A percentile compares a stretch with the other conserved stretches of the same genome.
Evolutionary conservation across 805 yeast species (phyloP).

Genomic region (Wickerhamiella lipophila): DNA sequence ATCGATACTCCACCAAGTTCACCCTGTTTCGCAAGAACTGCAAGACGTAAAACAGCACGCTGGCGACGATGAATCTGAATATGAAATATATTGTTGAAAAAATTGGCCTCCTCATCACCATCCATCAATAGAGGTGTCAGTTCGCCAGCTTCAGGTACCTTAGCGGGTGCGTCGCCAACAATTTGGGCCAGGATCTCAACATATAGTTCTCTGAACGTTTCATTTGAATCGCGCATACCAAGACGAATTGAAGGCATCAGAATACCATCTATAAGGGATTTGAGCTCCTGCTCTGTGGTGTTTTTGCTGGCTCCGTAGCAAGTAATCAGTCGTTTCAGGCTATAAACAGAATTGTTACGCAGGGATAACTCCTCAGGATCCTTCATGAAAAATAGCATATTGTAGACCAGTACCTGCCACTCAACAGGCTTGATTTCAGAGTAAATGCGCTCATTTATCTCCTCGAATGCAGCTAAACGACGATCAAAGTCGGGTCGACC

Average conservation of each 20-base stretch:
- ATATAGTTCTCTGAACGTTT: conserved; percentile 58
- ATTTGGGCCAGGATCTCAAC: conserved; percentile 45
- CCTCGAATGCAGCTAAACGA: conserved; percentile 54
- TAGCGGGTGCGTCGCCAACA: conserved; percentile 32
- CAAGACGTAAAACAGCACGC: conserved; percentile 60
- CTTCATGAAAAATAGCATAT: conserved; percentile 54
- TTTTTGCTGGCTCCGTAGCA: not conserved
- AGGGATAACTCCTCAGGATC: conserved; percentile 71
- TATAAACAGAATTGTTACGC: conserved; percentile 60
- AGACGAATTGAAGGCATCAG: conserved; percentile 52
- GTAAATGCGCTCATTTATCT: conserved; percentile 46
- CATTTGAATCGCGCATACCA: conserved; percentile 54
- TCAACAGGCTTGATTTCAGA: conserved; percentile 36
- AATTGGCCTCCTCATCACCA: conserved; percentile 74
- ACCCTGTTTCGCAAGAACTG: conserved; percentile 35
- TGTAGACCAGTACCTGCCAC: conserved; percentile 71
- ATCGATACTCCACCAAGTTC: conserved; percentile 35
- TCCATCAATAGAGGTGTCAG: conserved; percentile 49
- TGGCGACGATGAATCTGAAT: conserved; percentile 79
- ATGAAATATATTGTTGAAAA: conserved; percentile 64
- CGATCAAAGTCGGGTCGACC: conserved; percentile 70
- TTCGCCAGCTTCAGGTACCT: conserved; percentile 41
- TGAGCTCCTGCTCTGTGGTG: conserved; percentile 30
- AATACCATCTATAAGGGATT: conserved; percentile 45
- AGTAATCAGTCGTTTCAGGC: conserved; percentile 44